These are phyloP conservation scores for Penicillium pulvis DNA, from an alignment of 495 filamentous ascomycete genomes.

Conservation along the genomic window DNA sequence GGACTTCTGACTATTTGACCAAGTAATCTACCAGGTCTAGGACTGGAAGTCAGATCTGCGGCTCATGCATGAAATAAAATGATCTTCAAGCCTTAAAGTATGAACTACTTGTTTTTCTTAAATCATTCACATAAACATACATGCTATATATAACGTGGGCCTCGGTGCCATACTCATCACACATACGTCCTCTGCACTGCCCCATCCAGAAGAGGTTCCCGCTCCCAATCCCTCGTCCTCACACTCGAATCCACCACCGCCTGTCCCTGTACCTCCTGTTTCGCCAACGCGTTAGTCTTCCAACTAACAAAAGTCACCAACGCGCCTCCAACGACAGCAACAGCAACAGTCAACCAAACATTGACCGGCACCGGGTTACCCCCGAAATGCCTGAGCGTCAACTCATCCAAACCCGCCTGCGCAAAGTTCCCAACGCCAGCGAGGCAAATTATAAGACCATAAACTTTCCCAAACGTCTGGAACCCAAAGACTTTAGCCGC, in stretches of 20 bases:
- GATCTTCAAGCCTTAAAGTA: background rate
- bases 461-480: conserved; percentile 91
- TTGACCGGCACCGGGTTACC: conserved; percentile 82
- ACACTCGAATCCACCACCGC: conserved; percentile 5
- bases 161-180: background rate
- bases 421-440: conserved; percentile 86
- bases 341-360: conserved; percentile 60
- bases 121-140: background rate
- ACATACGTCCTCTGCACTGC: background rate
- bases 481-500: conserved; percentile 95
- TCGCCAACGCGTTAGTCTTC: conserved; percentile 20
- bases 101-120: background rate
- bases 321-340: conserved; percentile 57
- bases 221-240: conserved; percentile 12
- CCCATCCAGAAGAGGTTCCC: conserved; percentile 13
- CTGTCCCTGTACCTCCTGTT: background rate
- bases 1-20: background rate
- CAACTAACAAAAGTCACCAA: conserved; percentile 63
- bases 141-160: background rate
- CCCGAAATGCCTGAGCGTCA: conserved; percentile 72
- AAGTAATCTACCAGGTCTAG: background rate
- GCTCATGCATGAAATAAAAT: background rate
- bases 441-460: conserved; percentile 90
- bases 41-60: background rate
- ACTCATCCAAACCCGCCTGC: conserved; percentile 78